Conservation (phyloP, 169 alveolate genomes). For the Plasmodium gallinaceum region DNA sequence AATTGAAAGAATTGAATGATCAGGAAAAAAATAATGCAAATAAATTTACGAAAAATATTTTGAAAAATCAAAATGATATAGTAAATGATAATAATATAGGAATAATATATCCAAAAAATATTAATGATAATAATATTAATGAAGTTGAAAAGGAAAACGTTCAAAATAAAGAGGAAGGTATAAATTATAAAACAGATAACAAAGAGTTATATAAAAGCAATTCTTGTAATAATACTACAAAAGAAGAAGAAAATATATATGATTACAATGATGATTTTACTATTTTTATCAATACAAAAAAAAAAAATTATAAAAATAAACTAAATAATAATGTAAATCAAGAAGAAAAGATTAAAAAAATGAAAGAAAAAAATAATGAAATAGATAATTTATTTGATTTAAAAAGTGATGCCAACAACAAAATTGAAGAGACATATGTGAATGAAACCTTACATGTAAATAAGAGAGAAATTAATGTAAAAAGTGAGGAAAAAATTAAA, state of each 20-base stretch:
- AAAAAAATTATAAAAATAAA: constrained; percentile 1
- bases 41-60: constrained; percentile 18
- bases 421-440: not conserved
- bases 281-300: constrained; percentile 43
- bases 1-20: constrained; percentile 4
- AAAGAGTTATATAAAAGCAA: not conserved
- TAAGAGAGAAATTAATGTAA: not conserved
- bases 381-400: constrained; percentile 8
- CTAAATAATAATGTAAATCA: constrained; percentile 10
- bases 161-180: not conserved
- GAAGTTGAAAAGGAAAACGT: not conserved
- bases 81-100: not conserved
- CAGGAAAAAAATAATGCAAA: constrained; percentile 1
- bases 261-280: constrained; percentile 57
- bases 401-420: not conserved
- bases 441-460: not conserved
- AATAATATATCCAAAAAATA: not conserved
- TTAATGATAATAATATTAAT: not conserved
- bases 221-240: not conserved
- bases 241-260: not conserved
- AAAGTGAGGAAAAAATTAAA: not conserved
- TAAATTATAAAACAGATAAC: not conserved
- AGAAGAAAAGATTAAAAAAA: not conserved
- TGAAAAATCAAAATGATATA: constrained; percentile 8
- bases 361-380: not conserved